Base-by-base conservation (phyloP, 2,329 filamentous ascomycete species). In the Trichoderma polysporum region DNA sequence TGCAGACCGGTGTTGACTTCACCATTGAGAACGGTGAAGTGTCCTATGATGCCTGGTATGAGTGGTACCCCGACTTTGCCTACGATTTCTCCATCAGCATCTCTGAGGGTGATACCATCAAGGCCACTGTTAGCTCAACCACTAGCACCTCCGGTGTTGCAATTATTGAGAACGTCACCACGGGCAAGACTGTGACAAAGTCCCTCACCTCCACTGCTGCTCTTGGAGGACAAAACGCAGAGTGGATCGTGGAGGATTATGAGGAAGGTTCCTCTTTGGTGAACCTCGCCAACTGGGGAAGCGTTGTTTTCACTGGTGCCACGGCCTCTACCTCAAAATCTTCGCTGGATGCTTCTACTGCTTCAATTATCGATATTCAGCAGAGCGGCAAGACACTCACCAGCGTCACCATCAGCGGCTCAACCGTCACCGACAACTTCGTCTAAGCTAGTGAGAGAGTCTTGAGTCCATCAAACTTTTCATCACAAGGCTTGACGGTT, bases 1-100 rank as follows among this genome's bases (percentile, higher is more conserved):
- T 80, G 3, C 79, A 80, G 70, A 76, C 78, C 4, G 79, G 79
- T 39, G 71, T 81, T 64, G 79, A 66, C 35, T 50, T 66, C 25
- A 59, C 53, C 4, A 52, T 66, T n/a, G 10, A 19, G 8, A 58
- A 58, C 15, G 63, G 63, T 10, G 35, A 29, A 27, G 54, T 66
- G 13, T 50, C 31, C 12, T 58, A 58, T n/a, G 63, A 66, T 6
- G 53, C 63, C 13, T 66, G 63, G 63, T 66, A 58, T 25, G 63
- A 66, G 45, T 66, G 63, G 63, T 66, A 29, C 19, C 63, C 63
- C 4, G 54, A 66, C 4, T 49, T 31, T 6, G 54, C 63, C 13
- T 41, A 39, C 54, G 45, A 49, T 19, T 66, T 66, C 9, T 22
- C 31, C 33, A 33, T 66, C 15, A 1, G 17, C 33, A 59, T 66